Conservation (phyloP, 805 yeast genomes). For the Naumovozyma castellii region DNA sequence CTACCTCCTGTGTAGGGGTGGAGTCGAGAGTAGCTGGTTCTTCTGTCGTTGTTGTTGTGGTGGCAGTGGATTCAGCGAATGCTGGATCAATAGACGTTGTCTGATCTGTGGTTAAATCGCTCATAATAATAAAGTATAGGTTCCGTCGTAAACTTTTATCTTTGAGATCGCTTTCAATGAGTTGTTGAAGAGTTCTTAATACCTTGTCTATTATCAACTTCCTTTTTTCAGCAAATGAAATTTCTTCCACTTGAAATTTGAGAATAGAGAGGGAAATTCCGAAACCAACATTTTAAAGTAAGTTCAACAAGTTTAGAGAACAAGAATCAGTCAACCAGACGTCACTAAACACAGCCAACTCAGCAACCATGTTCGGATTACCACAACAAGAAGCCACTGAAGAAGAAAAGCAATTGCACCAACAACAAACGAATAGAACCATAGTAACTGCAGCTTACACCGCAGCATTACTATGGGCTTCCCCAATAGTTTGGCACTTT, state of each 20-base stretch:
- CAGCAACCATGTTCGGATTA: slow-evolving; percentile 43
- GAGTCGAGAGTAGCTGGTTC: too few relatives aligned
- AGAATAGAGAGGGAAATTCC: background rate
- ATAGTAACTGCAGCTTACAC: slow-evolving; percentile 50
- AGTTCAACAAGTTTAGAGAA: too few relatives aligned
- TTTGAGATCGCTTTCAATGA: too few relatives aligned
- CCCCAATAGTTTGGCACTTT: slow-evolving; percentile 29
- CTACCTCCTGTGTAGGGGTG: too few relatives aligned
- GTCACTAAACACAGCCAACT: too few relatives aligned
- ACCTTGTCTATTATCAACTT: too few relatives aligned
- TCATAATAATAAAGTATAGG: background rate
- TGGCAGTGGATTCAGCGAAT: background rate
- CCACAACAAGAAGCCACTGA: slow-evolving; percentile 48
- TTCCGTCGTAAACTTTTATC: too few relatives aligned
- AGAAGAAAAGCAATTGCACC: slow-evolving; percentile 59
- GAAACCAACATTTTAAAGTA: background rate
- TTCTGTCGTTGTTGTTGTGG: background rate
- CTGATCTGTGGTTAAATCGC: background rate
- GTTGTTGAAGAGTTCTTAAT: too few relatives aligned
- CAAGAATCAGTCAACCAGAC: too few relatives aligned
- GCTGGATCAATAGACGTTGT: background rate
- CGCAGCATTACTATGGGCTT: slow-evolving; percentile 53
- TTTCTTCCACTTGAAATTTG: too few relatives aligned
- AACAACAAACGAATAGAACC: slow-evolving; percentile 51
- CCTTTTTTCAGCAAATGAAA: too few relatives aligned